phyloP scores from a whole-genome alignment of 176 grass and related monocot genomes.

The Raddia distichophylla region DNA sequence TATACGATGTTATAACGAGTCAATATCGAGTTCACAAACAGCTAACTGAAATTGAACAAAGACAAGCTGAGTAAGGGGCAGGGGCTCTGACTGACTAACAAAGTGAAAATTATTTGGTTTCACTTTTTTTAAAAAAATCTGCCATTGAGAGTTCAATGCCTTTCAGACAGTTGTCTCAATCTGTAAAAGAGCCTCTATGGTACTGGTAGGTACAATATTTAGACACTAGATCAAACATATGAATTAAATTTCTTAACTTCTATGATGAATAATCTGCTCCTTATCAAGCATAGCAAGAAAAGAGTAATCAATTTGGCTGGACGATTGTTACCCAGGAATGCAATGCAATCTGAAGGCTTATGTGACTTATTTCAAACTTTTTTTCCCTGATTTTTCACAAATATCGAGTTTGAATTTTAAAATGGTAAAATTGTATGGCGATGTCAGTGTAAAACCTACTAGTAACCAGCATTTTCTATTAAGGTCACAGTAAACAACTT shows the following conservation, averaged over 20 bases:
- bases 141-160: not conserved
- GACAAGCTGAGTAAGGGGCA: not conserved
- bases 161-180: not conserved
- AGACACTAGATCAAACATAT: constrained; percentile 1
- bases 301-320: not conserved
- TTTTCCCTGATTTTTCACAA: not conserved
- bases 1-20: constrained; percentile 27
- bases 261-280: not conserved
- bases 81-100: not conserved
- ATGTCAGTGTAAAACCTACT: not conserved
- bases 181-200: not conserved
- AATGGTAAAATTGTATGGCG: not conserved
- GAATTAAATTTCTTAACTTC: not conserved
- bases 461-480: not conserved
- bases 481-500: not conserved
- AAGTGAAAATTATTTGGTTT: not conserved
- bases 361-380: not conserved
- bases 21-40: not conserved
- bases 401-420: not conserved
- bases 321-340: not conserved
- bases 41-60: not conserved
- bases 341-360: not conserved
- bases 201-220: not conserved
- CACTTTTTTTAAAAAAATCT: constrained; percentile 15
- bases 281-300: not conserved